phyloP scores from a whole-genome alignment of 2,329 filamentous ascomycete species.

The Diplodia seriata region DNA sequence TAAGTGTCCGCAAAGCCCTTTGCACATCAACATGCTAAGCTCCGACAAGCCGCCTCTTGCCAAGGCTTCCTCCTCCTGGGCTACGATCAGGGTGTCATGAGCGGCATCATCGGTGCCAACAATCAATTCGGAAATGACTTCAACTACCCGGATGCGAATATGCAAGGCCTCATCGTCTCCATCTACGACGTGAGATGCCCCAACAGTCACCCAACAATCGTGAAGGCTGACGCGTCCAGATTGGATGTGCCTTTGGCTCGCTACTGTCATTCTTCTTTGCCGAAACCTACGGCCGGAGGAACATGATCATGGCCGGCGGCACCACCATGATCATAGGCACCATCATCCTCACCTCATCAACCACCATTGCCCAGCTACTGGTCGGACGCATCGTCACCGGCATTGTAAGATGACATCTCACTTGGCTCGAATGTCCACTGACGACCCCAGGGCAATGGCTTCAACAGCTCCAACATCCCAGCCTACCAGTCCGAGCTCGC shows the following conservation, averaged over 20 bases:
- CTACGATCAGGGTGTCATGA: constrained; percentile 46
- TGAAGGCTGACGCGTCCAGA: constrained; percentile 38
- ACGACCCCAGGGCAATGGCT: constrained; percentile 34
- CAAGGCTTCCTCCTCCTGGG: constrained; percentile 37
- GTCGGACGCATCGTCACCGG: constrained; percentile 52
- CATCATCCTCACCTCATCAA: constrained; percentile 47
- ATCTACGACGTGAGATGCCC: constrained; percentile 47
- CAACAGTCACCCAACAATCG: constrained; percentile 40
- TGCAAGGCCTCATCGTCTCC: constrained; percentile 47
- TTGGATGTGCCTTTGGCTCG: constrained; percentile 41
- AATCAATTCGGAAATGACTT: constrained; percentile 52
- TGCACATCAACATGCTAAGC: constrained; percentile 5
- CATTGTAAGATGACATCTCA: constrained; percentile 39
- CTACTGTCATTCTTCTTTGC: constrained; percentile 40
- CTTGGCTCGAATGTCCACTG: no score
- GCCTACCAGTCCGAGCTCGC: constrained; percentile 51
- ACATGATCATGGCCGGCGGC: constrained; percentile 40
- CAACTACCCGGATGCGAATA: constrained; percentile 45
- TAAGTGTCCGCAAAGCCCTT: not conserved
- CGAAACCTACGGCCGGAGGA: constrained; percentile 39
- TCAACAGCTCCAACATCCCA: constrained; percentile 51
- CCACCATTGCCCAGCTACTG: constrained; percentile 49
- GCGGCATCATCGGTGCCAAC: constrained; percentile 48
- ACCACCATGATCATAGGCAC: constrained; percentile 49
- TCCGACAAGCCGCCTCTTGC: constrained; percentile 35